These are phyloP conservation scores for Tremella mesenterica DNA, from an alignment of 768 basidiomycete species.

Conservation along the genomic window DNA sequence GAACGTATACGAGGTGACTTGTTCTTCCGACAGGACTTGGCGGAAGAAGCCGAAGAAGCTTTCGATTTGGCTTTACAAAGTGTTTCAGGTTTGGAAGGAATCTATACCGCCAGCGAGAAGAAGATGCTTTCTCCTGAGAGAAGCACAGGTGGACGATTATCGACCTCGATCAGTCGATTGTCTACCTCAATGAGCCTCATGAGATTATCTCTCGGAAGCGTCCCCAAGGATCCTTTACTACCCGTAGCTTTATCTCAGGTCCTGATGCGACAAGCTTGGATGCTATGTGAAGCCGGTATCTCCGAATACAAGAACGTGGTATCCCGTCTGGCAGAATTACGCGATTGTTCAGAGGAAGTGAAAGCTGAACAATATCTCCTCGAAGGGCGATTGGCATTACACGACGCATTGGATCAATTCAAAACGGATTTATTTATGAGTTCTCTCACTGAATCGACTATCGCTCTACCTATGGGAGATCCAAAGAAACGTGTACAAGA, in stretches of 20 bases:
- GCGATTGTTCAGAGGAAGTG: not conserved
- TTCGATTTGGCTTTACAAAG: slow-evolving; percentile 45
- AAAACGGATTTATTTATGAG: slow-evolving; percentile 79
- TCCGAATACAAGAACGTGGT: not conserved
- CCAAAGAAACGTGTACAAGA: slow-evolving; percentile 11
- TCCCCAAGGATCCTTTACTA: slow-evolving; percentile 21
- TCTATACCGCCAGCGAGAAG: slow-evolving; percentile 40
- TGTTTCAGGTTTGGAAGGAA: slow-evolving; percentile 48
- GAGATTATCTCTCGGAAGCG: not conserved
- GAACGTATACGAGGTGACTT: slow-evolving; percentile 29
- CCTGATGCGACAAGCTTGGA: slow-evolving; percentile 35
- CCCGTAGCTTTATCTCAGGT: slow-evolving; percentile 26
- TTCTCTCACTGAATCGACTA: slow-evolving; percentile 86
- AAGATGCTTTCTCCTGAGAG: slow-evolving; percentile 16
- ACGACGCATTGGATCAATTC: slow-evolving; percentile 68
- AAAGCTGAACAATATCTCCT: slow-evolving; percentile 69
- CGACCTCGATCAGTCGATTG: slow-evolving; percentile 3
- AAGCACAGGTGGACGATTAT: slow-evolving; percentile 24
- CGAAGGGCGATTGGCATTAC: slow-evolving; percentile 67
- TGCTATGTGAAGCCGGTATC: not conserved
- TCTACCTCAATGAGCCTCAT: slow-evolving; percentile 4
- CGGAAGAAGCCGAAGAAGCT: slow-evolving; percentile 54
- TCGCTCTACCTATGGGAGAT: slow-evolving; percentile 70
- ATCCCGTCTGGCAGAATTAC: not conserved
- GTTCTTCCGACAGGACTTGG: slow-evolving; percentile 17